Evolutionary conservation across 2,329 filamentous ascomycete species (phyloP), one percentile per base, ranked within the genome.

Genomic region (Moelleriella libera): DNA sequence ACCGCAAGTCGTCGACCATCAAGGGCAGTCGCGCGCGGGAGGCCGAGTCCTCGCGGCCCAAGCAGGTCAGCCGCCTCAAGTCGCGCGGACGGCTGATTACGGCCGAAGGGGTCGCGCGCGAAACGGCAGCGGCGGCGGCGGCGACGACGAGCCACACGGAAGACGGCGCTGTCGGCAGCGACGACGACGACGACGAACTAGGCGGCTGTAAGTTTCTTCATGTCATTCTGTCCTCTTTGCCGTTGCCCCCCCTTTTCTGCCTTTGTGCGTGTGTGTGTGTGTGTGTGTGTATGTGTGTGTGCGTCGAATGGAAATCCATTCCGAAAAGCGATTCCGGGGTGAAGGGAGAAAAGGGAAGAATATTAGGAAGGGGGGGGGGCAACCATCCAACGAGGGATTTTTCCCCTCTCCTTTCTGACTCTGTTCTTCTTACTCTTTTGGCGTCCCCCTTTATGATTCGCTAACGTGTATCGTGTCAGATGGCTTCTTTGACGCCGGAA

Each of bases 401-500:
- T n/a, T n/a, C n/a, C n/a, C n/a, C n/a, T n/a, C n/a, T n/a, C n/a
- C n/a, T n/a, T n/a, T n/a, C n/a, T n/a, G n/a, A n/a, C n/a, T n/a
- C n/a, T n/a, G n/a, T n/a, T n/a, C n/a, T n/a, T n/a, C n/a, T n/a
- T n/a, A n/a, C n/a, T n/a, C n/a, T n/a, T n/a, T n/a, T n/a, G n/a
- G n/a, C n/a, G n/a, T n/a, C n/a, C n/a, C n/a, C n/a, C n/a, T n/a
- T n/a, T n/a, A n/a, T n/a, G n/a, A n/a, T n/a, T n/a, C n/a, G n/a
- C 66, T 63, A 57, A 63, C 50, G 40, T 53, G 8, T n/a, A 46
- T 45, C 48, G 45, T 51, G 30, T n/a, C 60, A 95, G 89, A 96
- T 71, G 90, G 90, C 32, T 96, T 97, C 72, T 97, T 97, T 67
- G 90, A 97, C 62, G 88, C 90, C 1, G 90, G 90, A 11, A 94